Percentiles rank a stretch among this genome's conserved stretches.
Evolutionary conservation across 23 red algal genomes (phyloP).

Genomic region (Gracilaria domingensis): DNA sequence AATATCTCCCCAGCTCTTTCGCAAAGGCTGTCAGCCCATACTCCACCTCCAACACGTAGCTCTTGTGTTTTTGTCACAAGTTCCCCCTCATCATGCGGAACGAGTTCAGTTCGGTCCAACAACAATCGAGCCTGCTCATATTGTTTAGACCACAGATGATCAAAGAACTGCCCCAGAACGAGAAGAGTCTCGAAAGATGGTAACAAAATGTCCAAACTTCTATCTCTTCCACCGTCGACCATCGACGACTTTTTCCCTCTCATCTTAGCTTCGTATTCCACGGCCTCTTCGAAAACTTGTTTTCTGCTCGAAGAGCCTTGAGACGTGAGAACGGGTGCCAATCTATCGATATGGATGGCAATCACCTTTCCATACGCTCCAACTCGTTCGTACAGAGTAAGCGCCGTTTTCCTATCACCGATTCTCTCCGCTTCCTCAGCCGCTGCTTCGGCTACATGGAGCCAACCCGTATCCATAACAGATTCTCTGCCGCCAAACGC

Average conservation of each 20-base stretch:
- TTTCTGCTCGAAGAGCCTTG: constrained; percentile 10
- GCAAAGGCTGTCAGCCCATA: constrained; percentile 45
- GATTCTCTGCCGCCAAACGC: constrained; percentile 31
- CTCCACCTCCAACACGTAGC: constrained; percentile 31
- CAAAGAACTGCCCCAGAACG: constrained; percentile 43
- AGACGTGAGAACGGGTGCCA: constrained; percentile 33
- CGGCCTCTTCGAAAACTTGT: constrained; percentile 33
- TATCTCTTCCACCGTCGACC: neutral
- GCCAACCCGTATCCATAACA: constrained; percentile 25
- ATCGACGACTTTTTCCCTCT: neutral
- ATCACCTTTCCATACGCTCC: constrained; percentile 50
- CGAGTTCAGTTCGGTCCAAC: constrained; percentile 25
- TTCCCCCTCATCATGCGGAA: constrained; percentile 45
- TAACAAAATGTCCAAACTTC: constrained; percentile 11
- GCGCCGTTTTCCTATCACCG: constrained; percentile 43
- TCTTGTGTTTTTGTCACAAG: constrained; percentile 48
- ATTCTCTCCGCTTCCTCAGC: constrained; percentile 49
- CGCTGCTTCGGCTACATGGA: constrained; percentile 39
- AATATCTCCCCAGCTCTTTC: constrained; percentile 56
- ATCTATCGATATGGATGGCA: constrained; percentile 34
- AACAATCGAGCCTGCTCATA: constrained; percentile 25
- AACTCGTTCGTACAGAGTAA: constrained; percentile 26
- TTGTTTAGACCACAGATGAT: constrained; percentile 41
- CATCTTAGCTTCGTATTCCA: constrained; percentile 29
- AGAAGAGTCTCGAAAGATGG: constrained; percentile 51